Evolutionary conservation across 2,329 filamentous ascomycete species (phyloP), one percentile per base, ranked within the genome.

Genomic region (Huntiella abstrusa): DNA sequence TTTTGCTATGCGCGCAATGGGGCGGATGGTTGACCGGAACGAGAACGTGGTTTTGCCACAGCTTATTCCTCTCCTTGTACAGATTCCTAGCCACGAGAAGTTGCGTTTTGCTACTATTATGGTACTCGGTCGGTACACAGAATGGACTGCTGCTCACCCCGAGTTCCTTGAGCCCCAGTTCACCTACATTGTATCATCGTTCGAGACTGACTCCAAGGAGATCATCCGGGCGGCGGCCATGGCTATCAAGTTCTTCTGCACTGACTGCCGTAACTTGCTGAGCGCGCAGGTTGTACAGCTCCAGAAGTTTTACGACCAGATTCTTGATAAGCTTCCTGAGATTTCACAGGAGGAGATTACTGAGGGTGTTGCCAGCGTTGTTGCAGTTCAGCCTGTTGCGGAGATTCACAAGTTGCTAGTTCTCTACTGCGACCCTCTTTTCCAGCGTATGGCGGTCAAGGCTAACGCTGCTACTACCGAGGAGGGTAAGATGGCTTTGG

Each of bases 21-120:
- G 91, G 4, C 80, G 87, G 49, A 94, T 96, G 85, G 88, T 98
- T 10, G 81, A 88, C 47, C 78, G 78, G 49, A 82, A 93, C 42
- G 91, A 98, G 61, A 80, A 71, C 53, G 77, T 84, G 35, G 83
- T 98, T 55, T 69, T 98, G 36, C 83, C 86, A 3, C 83, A 88
- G 57, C 77, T 98, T 12, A 94, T 98, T 65, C 87, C 87, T 13
- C 69, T 98, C 48, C 77, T 98, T 52, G 85, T 94, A 8, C 83
- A 92, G 58, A 93, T 98, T 51, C 91, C 91, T 0, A 80, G 83
- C 56, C 91, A 98, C 56, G 85, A 96, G 62, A 98, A 96, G 66
- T 73, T 98, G n/a, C 84, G 87, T 5, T 98, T 98, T 62, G 88
- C 93, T 52, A 88, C 88, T 4, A 94, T 96, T 56, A 95, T 98